Evolutionary conservation across 768 basidiomycete genomes (phyloP).

Genomic region (Calocybe gangraenosa): DNA sequence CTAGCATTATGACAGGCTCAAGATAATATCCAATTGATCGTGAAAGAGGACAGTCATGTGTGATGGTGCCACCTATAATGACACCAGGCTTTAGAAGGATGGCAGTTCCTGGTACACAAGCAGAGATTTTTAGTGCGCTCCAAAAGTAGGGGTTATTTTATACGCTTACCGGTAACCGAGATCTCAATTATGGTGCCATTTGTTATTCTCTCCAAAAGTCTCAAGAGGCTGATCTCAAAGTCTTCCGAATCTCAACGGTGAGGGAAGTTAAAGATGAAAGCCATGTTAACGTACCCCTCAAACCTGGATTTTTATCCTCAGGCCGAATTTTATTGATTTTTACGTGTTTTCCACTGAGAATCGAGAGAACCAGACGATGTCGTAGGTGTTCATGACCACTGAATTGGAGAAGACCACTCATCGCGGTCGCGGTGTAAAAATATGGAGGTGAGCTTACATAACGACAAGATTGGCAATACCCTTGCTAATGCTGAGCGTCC

Average conservation of each 20-base stretch:
- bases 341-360: constrained; percentile 83
- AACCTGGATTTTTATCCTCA: constrained; percentile 91
- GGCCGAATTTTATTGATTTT: constrained; percentile 85
- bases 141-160: background rate
- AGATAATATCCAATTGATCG: constrained; percentile 93
- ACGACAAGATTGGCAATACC: constrained; percentile 11
- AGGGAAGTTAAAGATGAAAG: constrained; percentile 3
- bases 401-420: constrained; percentile 52
- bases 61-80: constrained; percentile 74
- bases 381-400: constrained; percentile 82
- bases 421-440: constrained; percentile 15
- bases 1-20: constrained; percentile 85
- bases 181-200: constrained; percentile 97
- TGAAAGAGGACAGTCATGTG: constrained; percentile 86
- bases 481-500: too few relatives aligned
- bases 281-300: constrained; percentile 73
- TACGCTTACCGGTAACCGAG: constrained; percentile 80
- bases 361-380: constrained; percentile 80
- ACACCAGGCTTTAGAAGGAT: constrained; percentile 91
- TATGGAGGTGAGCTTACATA: constrained; percentile 19
- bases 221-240: constrained; percentile 86
- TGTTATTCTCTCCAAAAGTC: constrained; percentile 84
- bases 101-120: constrained; percentile 66
- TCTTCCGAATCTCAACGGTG: constrained; percentile 40
- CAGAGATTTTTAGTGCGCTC: too few relatives aligned